These are phyloP conservation scores for Rubroshorea leprosula DNA, from an alignment of 345 rosid genomes.

Conservation along the genomic window DNA sequence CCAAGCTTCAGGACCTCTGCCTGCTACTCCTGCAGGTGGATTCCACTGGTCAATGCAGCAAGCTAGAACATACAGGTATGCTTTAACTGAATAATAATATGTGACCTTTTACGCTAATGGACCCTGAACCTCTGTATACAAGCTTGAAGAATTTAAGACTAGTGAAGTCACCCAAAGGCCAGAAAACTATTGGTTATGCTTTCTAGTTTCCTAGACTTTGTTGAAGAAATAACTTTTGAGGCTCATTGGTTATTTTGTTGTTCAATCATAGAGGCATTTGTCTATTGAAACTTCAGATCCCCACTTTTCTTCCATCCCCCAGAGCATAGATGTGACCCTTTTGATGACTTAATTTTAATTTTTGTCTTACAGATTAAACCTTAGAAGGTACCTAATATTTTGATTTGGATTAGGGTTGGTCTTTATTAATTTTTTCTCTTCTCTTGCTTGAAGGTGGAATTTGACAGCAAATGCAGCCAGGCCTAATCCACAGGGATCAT, in stretches of 20 bases:
- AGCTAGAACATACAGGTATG: conserved; percentile 73
- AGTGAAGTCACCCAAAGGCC: neutral
- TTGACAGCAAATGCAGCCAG: conserved; percentile 91
- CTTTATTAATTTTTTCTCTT: neutral
- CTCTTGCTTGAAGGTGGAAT: conserved; percentile 53
- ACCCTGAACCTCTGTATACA: too few species aligned
- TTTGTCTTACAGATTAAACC: too few species aligned
- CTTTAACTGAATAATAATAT: neutral
- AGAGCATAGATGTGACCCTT: too few species aligned
- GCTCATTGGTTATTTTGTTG: too few species aligned
- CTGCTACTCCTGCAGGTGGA: conserved; percentile 46
- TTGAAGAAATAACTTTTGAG: too few species aligned
- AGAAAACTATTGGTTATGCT: too few species aligned
- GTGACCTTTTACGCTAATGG: neutral
- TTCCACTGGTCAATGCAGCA: conserved; percentile 80
- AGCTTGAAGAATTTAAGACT: too few species aligned
- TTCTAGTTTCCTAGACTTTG: neutral
- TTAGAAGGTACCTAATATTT: too few species aligned
- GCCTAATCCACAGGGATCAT: conserved; percentile 97
- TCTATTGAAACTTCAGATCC: too few species aligned
- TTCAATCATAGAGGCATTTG: too few species aligned
- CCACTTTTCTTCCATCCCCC: too few species aligned
- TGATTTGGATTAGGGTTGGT: neutral
- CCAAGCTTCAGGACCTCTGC: conserved; percentile 63
- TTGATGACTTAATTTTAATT: too few species aligned